Conservation (phyloP, 2,329 filamentous ascomycete species). For the Talaromyces sp. region DNA sequence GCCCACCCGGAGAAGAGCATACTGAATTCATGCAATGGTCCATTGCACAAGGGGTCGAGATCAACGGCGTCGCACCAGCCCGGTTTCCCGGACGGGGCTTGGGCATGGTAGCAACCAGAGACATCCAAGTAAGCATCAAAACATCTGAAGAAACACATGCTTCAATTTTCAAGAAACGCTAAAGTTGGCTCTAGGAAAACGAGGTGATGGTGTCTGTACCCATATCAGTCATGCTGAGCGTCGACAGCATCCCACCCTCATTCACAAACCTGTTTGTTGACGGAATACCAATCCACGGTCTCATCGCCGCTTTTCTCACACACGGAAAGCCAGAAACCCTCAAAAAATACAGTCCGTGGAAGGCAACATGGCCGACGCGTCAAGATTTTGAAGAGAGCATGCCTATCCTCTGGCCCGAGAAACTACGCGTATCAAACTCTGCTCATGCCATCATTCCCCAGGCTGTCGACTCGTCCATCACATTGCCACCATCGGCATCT, state of each 20-base stretch:
- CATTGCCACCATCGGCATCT: constrained; percentile 35
- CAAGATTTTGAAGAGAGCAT: constrained; percentile 56
- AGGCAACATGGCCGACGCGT: constrained; percentile 61
- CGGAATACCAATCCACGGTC: constrained; percentile 62
- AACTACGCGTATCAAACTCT: constrained; percentile 38
- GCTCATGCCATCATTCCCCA: constrained; percentile 13
- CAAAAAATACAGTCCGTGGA: constrained; percentile 54
- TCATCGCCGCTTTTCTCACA: constrained; percentile 65
- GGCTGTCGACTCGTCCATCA: neutral
- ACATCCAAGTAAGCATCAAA: constrained; percentile 53
- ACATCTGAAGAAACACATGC: neutral
- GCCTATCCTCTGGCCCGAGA: constrained; percentile 52
- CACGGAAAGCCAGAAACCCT: constrained; percentile 45
- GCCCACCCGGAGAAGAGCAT: constrained; percentile 30
- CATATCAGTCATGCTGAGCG: constrained; percentile 58
- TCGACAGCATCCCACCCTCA: constrained; percentile 54
- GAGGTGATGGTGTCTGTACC: constrained; percentile 64
- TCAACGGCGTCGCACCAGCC: constrained; percentile 64
- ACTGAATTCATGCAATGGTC: constrained; percentile 66
- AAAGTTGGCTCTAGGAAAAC: constrained; percentile 42
- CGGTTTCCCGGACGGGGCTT: constrained; percentile 69
- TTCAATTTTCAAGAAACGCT: neutral
- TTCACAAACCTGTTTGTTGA: constrained; percentile 50
- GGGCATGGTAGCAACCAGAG: constrained; percentile 67
- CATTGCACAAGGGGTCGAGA: constrained; percentile 56